Evolutionary conservation across 768 basidiomycete species (phyloP).

Genomic region (Amanita polypyramis): DNA sequence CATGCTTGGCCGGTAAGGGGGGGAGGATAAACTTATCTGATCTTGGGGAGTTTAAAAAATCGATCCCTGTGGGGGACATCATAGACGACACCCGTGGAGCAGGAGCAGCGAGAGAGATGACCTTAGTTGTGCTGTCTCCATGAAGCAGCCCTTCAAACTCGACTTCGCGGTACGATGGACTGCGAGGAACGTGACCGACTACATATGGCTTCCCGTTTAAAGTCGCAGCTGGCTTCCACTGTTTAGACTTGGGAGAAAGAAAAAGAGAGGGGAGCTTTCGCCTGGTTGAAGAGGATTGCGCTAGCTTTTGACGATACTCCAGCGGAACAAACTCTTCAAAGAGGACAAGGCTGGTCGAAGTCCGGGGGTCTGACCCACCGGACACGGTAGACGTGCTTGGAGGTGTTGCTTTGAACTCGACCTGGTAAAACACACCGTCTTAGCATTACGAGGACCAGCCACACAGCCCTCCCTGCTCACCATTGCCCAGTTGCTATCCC

Average conservation of each 20-base stretch:
- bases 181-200: constrained; percentile 46
- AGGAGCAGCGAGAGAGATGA: constrained; percentile 24
- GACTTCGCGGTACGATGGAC: constrained; percentile 46
- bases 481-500: constrained; percentile 89
- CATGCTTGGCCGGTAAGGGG: constrained; percentile 13
- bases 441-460: background rate
- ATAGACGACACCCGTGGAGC: constrained; percentile 9
- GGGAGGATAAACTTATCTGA: constrained; percentile 10
- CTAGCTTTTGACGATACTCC: constrained; percentile 75
- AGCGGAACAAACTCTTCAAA: constrained; percentile 93
- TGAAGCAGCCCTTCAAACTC: constrained; percentile 74
- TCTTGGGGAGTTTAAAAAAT: constrained; percentile 10
- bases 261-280: constrained; percentile 67
- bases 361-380: constrained; percentile 55
- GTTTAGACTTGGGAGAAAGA: constrained; percentile 37
- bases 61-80: constrained; percentile 14
- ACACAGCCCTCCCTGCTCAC: constrained; percentile 39
- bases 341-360: constrained; percentile 58
- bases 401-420: constrained; percentile 81
- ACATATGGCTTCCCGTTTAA: constrained; percentile 73
- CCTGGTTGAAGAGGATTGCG: constrained; percentile 37
- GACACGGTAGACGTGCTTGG: constrained; percentile 23
- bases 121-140: constrained; percentile 36
- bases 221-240: constrained; percentile 78
- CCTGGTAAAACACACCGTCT: constrained; percentile 27